Evolutionary conservation across 495 filamentous ascomycete species (phyloP).

Genomic region (Hyaloscypha hepaticicola): DNA sequence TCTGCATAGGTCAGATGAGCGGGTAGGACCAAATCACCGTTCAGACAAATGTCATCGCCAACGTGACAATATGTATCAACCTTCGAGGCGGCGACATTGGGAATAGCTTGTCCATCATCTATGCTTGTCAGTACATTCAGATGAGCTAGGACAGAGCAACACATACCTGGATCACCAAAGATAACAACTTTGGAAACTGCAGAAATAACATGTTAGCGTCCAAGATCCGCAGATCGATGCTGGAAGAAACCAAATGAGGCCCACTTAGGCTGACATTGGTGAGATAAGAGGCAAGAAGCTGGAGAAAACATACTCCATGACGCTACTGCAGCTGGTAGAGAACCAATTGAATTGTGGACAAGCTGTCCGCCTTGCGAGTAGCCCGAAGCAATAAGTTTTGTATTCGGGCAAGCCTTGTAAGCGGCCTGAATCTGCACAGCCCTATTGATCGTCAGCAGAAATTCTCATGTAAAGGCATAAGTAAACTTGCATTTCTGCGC

Average conservation of each 20-base stretch:
- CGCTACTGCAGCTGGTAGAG: conserved; percentile 36
- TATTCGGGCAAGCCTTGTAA: conserved; percentile 53
- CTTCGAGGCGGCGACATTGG: conserved; percentile 44
- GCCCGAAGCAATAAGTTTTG: conserved; percentile 59
- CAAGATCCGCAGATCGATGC: not conserved
- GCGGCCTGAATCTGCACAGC: conserved; percentile 47
- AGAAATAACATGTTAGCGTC: not conserved
- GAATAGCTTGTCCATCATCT: conserved; percentile 41
- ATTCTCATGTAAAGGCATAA: not conserved
- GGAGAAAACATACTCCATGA: conserved; percentile 15
- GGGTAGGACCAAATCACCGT: conserved; percentile 48
- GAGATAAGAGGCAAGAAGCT: not conserved
- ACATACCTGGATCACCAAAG: conserved; percentile 57
- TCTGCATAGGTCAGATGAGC: conserved; percentile 51
- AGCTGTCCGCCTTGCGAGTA: conserved; percentile 59
- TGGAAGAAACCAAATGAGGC: not conserved
- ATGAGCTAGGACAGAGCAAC: not conserved
- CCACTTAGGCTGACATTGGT: too few species aligned
- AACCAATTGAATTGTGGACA: conserved; percentile 48
- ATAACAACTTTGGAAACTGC: conserved; percentile 44
- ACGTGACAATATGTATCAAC: conserved; percentile 51
- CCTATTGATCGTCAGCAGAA: conserved; percentile 36
- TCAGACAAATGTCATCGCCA: conserved; percentile 54
- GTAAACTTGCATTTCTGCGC: conserved; percentile 33
- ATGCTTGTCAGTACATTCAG: not conserved